These are phyloP conservation scores for Collybia nuda DNA, from an alignment of 768 basidiomycete species.

Conservation along the genomic window DNA sequence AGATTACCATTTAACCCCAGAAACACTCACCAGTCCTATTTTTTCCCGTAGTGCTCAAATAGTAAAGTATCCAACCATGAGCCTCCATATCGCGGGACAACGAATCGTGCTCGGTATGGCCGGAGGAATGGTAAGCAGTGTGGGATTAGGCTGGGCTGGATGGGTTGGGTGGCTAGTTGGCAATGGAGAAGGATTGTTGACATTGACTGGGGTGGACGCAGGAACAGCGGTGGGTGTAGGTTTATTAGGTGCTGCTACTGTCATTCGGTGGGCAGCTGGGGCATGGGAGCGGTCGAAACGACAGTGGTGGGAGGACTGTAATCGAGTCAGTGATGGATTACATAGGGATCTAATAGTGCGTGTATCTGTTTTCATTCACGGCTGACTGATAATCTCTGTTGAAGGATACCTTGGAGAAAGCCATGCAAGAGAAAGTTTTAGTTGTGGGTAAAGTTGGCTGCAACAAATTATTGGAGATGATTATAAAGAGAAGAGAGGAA, in stretches of 20 bases:
- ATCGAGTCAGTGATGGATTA: constrained; percentile 59
- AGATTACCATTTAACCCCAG: constrained; percentile 40
- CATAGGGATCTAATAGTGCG: constrained; percentile 64
- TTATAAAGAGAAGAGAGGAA: constrained; percentile 42
- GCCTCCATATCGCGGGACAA: constrained; percentile 67
- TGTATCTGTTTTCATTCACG: neutral
- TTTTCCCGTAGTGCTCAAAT: constrained; percentile 52
- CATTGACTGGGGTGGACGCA: constrained; percentile 44
- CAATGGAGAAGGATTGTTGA: constrained; percentile 36
- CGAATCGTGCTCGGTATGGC: constrained; percentile 50
- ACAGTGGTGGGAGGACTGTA: constrained; percentile 70
- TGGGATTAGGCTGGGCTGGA: constrained; percentile 58
- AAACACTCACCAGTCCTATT: constrained; percentile 51
- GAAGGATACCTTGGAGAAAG: constrained; percentile 46
- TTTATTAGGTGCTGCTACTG: constrained; percentile 44
- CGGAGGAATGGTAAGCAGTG: constrained; percentile 46
- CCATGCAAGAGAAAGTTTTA: constrained; percentile 51
- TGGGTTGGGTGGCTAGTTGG: constrained; percentile 52
- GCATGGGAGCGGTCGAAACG: constrained; percentile 69
- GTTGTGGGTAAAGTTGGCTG: constrained; percentile 52
- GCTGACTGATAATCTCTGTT: constrained; percentile 2
- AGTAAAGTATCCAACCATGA: constrained; percentile 50
- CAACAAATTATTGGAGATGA: constrained; percentile 38
- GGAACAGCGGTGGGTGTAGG: constrained; percentile 63
- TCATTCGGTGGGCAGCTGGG: constrained; percentile 62